Conservation (phyloP, 768 basidiomycete genomes). For the Coprinopsis strossmayeri region DNA sequence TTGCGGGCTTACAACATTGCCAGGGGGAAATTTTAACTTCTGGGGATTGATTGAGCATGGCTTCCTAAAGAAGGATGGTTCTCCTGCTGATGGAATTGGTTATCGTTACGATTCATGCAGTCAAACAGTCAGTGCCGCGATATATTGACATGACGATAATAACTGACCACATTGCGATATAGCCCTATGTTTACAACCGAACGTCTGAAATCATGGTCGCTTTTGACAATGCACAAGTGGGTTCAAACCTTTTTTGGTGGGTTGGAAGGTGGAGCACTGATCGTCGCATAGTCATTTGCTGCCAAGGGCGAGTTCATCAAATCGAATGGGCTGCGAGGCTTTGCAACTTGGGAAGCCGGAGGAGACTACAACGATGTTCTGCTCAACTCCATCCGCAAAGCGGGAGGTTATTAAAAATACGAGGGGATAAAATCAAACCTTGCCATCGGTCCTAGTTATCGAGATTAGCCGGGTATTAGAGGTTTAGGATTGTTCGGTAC, state of each 20-base stretch:
- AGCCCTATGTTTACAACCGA: constrained; percentile 42
- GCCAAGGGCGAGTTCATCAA: constrained; percentile 58
- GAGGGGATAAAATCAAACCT: too few relatives aligned
- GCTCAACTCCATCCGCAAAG: constrained; percentile 33
- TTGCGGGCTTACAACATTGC: constrained; percentile 46
- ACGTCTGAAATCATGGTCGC: constrained; percentile 40
- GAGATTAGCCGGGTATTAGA: too few relatives aligned
- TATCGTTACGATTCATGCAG: constrained; percentile 60
- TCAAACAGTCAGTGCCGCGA: constrained; percentile 50
- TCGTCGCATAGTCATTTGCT: constrained; percentile 27
- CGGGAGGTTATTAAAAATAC: too few relatives aligned
- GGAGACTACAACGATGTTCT: constrained; percentile 51
- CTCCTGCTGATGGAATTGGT: constrained; percentile 40
- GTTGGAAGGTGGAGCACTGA: not conserved
- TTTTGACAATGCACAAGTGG: constrained; percentile 38
- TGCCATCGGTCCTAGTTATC: too few relatives aligned
- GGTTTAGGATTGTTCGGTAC: too few relatives aligned
- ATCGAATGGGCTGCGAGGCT: constrained; percentile 46
- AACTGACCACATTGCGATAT: not conserved
- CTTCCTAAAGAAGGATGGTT: constrained; percentile 45
- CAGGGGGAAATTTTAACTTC: constrained; percentile 55
- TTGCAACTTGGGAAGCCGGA: constrained; percentile 68
- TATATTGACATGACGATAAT: not conserved
- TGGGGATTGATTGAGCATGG: constrained; percentile 57
- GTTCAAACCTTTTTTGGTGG: not conserved